A percentile compares a stretch with the other conserved stretches of the same genome.
Conservation (phyloP, 768 basidiomycete genomes). For the Trametes sanguinea region DNA sequence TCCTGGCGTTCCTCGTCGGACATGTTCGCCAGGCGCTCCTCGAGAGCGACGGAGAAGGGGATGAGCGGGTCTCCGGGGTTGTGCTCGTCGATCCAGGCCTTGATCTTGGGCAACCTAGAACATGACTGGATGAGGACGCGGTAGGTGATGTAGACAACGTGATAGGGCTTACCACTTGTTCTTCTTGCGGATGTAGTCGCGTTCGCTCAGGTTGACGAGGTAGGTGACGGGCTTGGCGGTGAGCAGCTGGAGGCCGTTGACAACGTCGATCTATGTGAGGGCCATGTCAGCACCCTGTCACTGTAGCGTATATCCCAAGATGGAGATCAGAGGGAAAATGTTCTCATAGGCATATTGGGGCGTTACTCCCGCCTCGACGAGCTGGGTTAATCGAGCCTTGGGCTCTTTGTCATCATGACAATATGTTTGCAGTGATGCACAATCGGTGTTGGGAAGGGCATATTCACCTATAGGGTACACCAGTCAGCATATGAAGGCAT, state of each 20-base stretch:
- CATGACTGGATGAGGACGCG: not conserved
- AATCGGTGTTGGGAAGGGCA: no score
- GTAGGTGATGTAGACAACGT: not conserved
- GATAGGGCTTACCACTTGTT: slow-evolving; percentile 80
- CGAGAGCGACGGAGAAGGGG: slow-evolving; percentile 94
- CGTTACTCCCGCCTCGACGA: slow-evolving; percentile 51
- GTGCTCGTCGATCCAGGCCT: slow-evolving; percentile 95
- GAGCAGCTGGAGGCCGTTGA: slow-evolving; percentile 85
- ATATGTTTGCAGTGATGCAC: not conserved
- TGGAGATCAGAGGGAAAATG: slow-evolving; percentile 34
- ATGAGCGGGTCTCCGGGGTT: slow-evolving; percentile 96
- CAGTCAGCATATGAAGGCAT: no score
- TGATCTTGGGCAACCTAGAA: slow-evolving; percentile 89
- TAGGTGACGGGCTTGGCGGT: slow-evolving; percentile 98
- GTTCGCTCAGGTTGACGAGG: slow-evolving; percentile 94
- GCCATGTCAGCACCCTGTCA: not conserved
- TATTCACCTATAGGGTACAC: no score
- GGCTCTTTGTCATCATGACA: slow-evolving; percentile 51
- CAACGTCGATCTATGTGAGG: slow-evolving; percentile 72
- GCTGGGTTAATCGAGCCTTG: slow-evolving; percentile 54
- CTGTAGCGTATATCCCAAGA: not conserved
- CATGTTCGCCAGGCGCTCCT: slow-evolving; percentile 79
- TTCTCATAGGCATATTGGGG: slow-evolving; percentile 50
- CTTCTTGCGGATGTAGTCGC: slow-evolving; percentile 95
- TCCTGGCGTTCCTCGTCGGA: slow-evolving; percentile 69